Percentiles rank a stretch among this genome's conserved stretches.
phyloP scores from a whole-genome alignment of 2,329 filamentous ascomycete genomes.

The Xylariaceae sp. region DNA sequence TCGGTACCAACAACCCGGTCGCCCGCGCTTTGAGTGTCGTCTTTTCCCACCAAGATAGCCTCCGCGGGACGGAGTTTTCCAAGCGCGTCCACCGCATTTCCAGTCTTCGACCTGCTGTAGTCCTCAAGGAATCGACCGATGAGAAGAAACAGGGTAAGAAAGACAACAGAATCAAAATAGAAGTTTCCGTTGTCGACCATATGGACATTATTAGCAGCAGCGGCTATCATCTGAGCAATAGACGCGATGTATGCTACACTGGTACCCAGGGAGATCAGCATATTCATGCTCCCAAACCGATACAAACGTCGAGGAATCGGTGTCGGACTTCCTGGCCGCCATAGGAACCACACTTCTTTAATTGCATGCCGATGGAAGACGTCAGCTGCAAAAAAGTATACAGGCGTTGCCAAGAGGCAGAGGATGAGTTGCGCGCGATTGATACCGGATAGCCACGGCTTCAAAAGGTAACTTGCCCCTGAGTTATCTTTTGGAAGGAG shows the following conservation, averaged over 20 bases:
- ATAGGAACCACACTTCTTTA: slow-evolving; percentile 74
- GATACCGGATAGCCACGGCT: slow-evolving; percentile 66
- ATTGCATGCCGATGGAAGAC: slow-evolving; percentile 75
- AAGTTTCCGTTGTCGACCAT: slow-evolving; percentile 50
- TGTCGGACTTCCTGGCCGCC: slow-evolving; percentile 69
- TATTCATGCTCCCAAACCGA: slow-evolving; percentile 95
- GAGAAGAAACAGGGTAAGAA: slow-evolving; percentile 83
- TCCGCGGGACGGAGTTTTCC: slow-evolving; percentile 73
- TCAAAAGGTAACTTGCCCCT: slow-evolving; percentile 63
- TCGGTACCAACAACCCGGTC: slow-evolving; percentile 54
- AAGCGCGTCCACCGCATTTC: slow-evolving; percentile 77
- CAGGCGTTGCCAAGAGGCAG: slow-evolving; percentile 75
- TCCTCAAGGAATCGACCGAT: slow-evolving; percentile 72
- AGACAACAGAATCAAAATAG: slow-evolving; percentile 93
- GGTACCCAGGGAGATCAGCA: slow-evolving; percentile 84
- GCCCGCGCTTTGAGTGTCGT: slow-evolving; percentile 35
- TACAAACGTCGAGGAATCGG: slow-evolving; percentile 74
- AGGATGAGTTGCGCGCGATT: slow-evolving; percentile 74
- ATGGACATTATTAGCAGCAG: slow-evolving; percentile 42
- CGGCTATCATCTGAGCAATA: slow-evolving; percentile 69
- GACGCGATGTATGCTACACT: slow-evolving; percentile 84
- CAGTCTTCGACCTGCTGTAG: slow-evolving; percentile 87
- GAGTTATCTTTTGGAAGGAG: slow-evolving; percentile 59
- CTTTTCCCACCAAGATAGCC: slow-evolving; percentile 62
- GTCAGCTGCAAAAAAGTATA: slow-evolving; percentile 84